A percentile compares a stretch with the other conserved stretches of the same genome.
These are phyloP conservation scores for Peribolospora kevripleyi DNA, from an alignment of 768 basidiomycete species.

Conservation along the genomic window DNA sequence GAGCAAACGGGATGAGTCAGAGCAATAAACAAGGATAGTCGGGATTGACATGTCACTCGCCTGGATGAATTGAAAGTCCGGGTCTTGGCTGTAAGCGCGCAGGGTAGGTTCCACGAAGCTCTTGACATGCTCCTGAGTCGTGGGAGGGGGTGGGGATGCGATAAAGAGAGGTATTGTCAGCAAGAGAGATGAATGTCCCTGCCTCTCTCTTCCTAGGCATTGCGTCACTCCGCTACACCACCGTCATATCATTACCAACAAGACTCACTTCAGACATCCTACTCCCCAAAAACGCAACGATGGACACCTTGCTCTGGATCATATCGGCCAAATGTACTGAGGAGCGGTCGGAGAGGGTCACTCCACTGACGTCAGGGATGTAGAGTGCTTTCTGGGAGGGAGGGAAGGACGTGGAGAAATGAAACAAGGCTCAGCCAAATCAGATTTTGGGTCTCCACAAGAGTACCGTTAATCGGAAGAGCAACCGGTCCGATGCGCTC, in stretches of 20 bases:
- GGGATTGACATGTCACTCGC: constrained; percentile 2
- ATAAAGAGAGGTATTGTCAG: no score
- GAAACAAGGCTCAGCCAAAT: neutral
- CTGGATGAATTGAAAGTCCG: constrained; percentile 46
- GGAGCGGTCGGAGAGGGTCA: constrained; percentile 31
- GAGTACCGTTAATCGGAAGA: neutral
- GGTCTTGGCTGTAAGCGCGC: constrained; percentile 21
- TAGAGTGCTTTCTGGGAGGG: constrained; percentile 44
- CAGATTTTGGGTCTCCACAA: neutral
- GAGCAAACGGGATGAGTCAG: no score
- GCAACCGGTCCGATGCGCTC: neutral
- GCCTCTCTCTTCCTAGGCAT: neutral
- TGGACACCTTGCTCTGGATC: constrained; percentile 46
- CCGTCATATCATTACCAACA: neutral
- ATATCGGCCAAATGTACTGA: constrained; percentile 52
- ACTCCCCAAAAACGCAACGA: constrained; percentile 62
- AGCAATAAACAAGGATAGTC: neutral
- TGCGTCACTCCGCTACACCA: neutral
- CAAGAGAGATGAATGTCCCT: neutral
- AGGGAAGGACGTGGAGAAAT: neutral
- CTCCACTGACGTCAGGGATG: constrained; percentile 65
- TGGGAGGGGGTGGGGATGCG: no score
- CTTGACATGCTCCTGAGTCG: constrained; percentile 42
- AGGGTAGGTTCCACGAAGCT: constrained; percentile 30
- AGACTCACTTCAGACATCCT: constrained; percentile 57